Conservation (phyloP, 169 alveolate genomes). For the Plasmodium blacklocki region DNA sequence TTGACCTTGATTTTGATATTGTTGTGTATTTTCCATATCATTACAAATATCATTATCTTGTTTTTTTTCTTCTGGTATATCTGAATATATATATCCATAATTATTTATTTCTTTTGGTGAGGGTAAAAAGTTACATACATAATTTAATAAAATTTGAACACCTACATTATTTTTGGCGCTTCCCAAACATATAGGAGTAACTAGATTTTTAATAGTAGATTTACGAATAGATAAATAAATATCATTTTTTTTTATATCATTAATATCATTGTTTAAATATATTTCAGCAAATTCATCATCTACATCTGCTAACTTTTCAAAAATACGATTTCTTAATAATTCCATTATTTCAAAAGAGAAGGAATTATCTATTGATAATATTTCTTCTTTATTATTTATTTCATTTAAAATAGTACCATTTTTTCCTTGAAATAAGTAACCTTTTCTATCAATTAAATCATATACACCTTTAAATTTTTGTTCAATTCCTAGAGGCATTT, state of each 20-base stretch:
- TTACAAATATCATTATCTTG: background rate
- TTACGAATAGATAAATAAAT: conserved; percentile 82
- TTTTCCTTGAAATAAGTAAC: conserved; percentile 91
- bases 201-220: conserved; percentile 81
- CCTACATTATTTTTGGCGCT: conserved; percentile 96
- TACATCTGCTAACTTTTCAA: conserved; percentile 91
- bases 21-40: background rate
- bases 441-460: conserved; percentile 89
- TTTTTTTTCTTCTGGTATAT: conserved; percentile 19
- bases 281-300: conserved; percentile 95
- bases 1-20: background rate
- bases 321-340: conserved; percentile 82
- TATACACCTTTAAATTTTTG: conserved; percentile 92
- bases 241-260: conserved; percentile 79
- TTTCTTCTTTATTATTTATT: conserved; percentile 88
- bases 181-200: conserved; percentile 95
- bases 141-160: conserved; percentile 94
- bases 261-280: conserved; percentile 86
- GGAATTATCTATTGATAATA: conserved; percentile 32
- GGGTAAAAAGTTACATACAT: conserved; percentile 94
- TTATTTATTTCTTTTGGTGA: conserved; percentile 88
- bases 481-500: conserved; percentile 92
- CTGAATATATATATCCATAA: conserved; percentile 76
- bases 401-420: conserved; percentile 87
- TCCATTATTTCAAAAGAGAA: conserved; percentile 49